Evolutionary conservation across 805 yeast genomes (phyloP).

Genomic region (Yarrowia phangngaensis): DNA sequence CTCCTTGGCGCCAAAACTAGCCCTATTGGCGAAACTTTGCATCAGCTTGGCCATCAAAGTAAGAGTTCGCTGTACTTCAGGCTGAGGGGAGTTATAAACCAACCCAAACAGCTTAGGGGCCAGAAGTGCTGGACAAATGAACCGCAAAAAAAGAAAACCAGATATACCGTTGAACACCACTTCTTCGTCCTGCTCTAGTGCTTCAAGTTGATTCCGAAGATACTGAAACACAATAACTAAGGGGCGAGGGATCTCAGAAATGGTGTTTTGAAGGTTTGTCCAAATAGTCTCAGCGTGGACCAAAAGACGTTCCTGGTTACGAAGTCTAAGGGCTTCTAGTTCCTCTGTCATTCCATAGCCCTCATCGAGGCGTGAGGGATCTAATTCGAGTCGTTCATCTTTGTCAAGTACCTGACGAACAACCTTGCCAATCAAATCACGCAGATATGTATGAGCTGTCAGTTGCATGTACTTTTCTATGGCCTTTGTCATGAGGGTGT

Average conservation of each 20-base stretch:
- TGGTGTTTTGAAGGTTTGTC: constrained; percentile 59
- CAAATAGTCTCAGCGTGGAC: constrained; percentile 58
- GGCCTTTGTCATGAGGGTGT: constrained; percentile 75
- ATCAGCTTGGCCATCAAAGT: constrained; percentile 70
- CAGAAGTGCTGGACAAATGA: constrained; percentile 84
- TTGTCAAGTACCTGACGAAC: constrained; percentile 51
- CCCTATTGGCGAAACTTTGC: constrained; percentile 51
- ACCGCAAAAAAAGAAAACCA: constrained; percentile 78
- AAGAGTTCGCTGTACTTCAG: constrained; percentile 68
- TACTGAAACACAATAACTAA: constrained; percentile 61
- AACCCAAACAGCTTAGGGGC: constrained; percentile 83
- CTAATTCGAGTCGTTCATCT: constrained; percentile 68
- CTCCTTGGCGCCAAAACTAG: constrained; percentile 28
- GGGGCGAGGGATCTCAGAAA: constrained; percentile 69
- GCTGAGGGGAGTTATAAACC: constrained; percentile 65
- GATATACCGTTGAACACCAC: constrained; percentile 66
- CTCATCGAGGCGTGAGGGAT: constrained; percentile 55
- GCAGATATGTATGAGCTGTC: constrained; percentile 75
- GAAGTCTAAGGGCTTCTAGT: constrained; percentile 43
- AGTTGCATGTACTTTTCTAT: constrained; percentile 72
- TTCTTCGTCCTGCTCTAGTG: constrained; percentile 14
- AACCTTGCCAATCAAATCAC: constrained; percentile 66
- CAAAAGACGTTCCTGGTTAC: constrained; percentile 46
- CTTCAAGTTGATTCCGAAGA: constrained; percentile 57
- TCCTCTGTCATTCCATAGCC: constrained; percentile 28